Evolutionary conservation across 352 stramenopile genomes (phyloP).

Genomic region (Pythium volutum): DNA sequence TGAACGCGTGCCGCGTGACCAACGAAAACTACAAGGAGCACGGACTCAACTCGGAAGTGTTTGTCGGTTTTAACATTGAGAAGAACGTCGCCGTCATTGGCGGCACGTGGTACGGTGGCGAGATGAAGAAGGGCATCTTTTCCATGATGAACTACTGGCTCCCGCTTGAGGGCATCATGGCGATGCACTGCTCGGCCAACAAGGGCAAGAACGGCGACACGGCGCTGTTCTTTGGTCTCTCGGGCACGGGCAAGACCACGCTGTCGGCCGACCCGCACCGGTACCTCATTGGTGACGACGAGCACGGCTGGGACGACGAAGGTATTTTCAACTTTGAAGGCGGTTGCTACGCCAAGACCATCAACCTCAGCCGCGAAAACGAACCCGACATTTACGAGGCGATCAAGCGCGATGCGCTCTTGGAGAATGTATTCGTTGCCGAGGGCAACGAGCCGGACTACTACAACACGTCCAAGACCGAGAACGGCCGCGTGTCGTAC

Average conservation of each 20-base stretch:
- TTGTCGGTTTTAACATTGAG: constrained; percentile 72
- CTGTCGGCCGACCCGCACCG: constrained; percentile 84
- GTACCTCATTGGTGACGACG: constrained; percentile 94
- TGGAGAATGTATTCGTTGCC: constrained; percentile 51
- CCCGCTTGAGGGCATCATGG: constrained; percentile 55
- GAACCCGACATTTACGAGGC: constrained; percentile 94
- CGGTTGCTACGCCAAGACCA: constrained; percentile 97
- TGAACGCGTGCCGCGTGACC: constrained; percentile 60
- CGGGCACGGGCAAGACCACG: constrained; percentile 91
- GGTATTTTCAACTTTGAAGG: constrained; percentile 98
- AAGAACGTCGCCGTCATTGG: constrained; percentile 57
- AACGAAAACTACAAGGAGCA: constrained; percentile 56
- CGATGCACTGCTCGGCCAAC: constrained; percentile 63
- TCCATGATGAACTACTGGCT: constrained; percentile 73
- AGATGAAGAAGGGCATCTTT: constrained; percentile 78
- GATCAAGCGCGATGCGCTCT: constrained; percentile 42
- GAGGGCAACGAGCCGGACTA: constrained; percentile 48
- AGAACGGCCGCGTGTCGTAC: constrained; percentile 56
- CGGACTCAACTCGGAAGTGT: constrained; percentile 54
- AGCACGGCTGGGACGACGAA: constrained; percentile 58
- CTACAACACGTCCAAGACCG: constrained; percentile 54
- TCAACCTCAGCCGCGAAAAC: constrained; percentile 91
- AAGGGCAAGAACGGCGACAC: constrained; percentile 45
- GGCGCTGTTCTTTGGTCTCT: constrained; percentile 56
- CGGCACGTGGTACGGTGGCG: constrained; percentile 60